A percentile compares a stretch with the other conserved stretches of the same genome.
Evolutionary conservation across 2,329 filamentous ascomycete genomes (phyloP).

Genomic region (Aspergillus oerlinghausenensis): DNA sequence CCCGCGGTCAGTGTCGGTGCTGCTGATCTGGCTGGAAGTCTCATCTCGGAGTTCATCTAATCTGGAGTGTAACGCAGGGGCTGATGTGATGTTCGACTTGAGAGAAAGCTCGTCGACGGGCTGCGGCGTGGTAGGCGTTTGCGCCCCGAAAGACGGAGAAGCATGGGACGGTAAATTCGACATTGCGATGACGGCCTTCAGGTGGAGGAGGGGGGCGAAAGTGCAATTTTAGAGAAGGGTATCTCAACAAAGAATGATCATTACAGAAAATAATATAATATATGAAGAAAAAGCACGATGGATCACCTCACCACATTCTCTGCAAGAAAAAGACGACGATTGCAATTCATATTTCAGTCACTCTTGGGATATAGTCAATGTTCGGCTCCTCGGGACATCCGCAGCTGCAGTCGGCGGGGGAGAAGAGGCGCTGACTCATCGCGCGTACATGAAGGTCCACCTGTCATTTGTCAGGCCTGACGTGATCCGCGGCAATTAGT

Average conservation of each 20-base stretch:
- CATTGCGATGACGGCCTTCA: conserved; percentile 36
- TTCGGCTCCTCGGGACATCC: background rate
- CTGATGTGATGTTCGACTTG: conserved; percentile 5
- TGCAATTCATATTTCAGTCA: background rate
- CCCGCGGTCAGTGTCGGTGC: conserved; percentile 21
- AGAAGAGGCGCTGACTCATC: background rate
- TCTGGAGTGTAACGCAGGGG: conserved; percentile 5
- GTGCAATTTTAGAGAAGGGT: background rate
- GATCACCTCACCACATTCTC: background rate
- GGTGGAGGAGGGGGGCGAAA: conserved; percentile 5
- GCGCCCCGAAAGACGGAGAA: conserved; percentile 46
- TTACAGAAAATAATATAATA: background rate
- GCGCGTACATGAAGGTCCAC: no score
- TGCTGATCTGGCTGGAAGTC: conserved; percentile 15
- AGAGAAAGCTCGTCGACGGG: conserved; percentile 20
- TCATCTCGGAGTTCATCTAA: conserved; percentile 15
- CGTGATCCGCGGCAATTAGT: background rate
- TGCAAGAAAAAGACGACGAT: background rate
- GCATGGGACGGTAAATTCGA: conserved; percentile 53
- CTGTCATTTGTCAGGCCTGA: conserved; percentile 9
- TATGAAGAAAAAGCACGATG: background rate
- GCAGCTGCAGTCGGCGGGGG: background rate
- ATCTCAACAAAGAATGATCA: background rate
- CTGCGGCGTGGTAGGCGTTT: conserved; percentile 22
- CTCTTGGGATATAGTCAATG: background rate